Conservation (phyloP, 2,329 filamentous ascomycete genomes). For the Decorospora gaudefroyi region DNA sequence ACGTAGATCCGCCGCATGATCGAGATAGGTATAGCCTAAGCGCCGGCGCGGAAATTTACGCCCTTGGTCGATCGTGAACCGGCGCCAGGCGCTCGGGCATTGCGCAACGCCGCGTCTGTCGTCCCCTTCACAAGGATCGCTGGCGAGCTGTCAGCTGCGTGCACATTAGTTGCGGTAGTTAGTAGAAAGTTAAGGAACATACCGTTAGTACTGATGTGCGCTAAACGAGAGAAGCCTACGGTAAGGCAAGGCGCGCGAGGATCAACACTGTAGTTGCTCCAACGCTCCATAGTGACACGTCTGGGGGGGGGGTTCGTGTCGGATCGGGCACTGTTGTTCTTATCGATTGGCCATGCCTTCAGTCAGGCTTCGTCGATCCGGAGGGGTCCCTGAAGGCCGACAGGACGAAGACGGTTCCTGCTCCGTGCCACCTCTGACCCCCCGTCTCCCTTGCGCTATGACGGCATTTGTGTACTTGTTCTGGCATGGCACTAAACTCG, state of each 20-base stretch:
- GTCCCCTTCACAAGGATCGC: slow-evolving; percentile 21
- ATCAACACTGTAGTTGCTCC: slow-evolving; percentile 24
- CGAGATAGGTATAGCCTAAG: slow-evolving; percentile 38
- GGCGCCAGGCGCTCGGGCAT: slow-evolving; percentile 48
- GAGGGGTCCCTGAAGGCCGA: slow-evolving; percentile 42
- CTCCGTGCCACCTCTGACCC: slow-evolving; percentile 30
- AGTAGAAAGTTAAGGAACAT: too few species aligned
- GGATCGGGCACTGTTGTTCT: slow-evolving; percentile 36
- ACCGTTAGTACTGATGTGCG: slow-evolving; percentile 23
- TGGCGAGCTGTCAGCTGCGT: slow-evolving; percentile 23
- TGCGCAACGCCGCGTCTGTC: slow-evolving; percentile 45
- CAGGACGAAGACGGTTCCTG: slow-evolving; percentile 41
- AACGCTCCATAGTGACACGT: slow-evolving; percentile 30
- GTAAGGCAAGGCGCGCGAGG: slow-evolving; percentile 24
- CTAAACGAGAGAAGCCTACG: slow-evolving; percentile 19
- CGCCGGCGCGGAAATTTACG: slow-evolving; percentile 44
- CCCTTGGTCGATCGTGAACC: slow-evolving; percentile 40
- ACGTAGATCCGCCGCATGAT: slow-evolving; percentile 37
- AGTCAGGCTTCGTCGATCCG: slow-evolving; percentile 44
- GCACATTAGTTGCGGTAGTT: slow-evolving; percentile 24
- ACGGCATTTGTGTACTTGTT: slow-evolving; percentile 39
- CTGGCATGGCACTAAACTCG: slow-evolving; percentile 30
- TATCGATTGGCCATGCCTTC: slow-evolving; percentile 47
- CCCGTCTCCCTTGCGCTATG: slow-evolving; percentile 30
- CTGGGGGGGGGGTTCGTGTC: slow-evolving; percentile 28